These are phyloP conservation scores for Eremothecium coryli DNA, from an alignment of 1,139 yeast species.

Conservation along the genomic window DNA sequence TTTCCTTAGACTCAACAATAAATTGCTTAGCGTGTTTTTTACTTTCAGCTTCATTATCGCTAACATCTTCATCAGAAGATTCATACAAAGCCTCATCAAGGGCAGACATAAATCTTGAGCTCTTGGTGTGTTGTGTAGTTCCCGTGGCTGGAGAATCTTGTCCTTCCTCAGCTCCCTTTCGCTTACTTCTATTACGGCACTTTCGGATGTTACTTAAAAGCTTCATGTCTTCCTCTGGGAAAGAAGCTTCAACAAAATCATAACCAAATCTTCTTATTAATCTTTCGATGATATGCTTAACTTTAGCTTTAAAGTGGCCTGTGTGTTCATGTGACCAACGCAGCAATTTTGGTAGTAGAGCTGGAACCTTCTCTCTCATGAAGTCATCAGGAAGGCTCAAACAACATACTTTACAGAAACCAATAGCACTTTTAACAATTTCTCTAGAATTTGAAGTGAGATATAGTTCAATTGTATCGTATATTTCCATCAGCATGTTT, in stretches of 20 bases:
- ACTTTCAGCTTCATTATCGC: conserved; percentile 26
- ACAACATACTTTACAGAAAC: conserved; percentile 87
- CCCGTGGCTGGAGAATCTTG: conserved; percentile 14
- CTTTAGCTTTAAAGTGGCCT: conserved; percentile 86
- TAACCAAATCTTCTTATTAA: conserved; percentile 82
- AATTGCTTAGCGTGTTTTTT: conserved; percentile 44
- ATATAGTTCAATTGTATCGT: conserved; percentile 83
- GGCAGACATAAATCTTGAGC: conserved; percentile 58
- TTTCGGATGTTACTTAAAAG: conserved; percentile 79
- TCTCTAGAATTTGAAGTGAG: conserved; percentile 86
- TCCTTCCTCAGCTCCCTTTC: conserved; percentile 45
- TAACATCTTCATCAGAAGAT: conserved; percentile 34
- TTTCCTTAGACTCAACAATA: conserved; percentile 70
- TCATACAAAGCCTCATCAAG: conserved; percentile 64
- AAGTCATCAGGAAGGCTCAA: conserved; percentile 75
- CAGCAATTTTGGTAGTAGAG: conserved; percentile 61
- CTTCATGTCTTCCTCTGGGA: conserved; percentile 85
- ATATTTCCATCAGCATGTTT: conserved; percentile 57
- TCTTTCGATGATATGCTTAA: conserved; percentile 87
- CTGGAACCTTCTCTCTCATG: conserved; percentile 57
- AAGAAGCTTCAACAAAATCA: conserved; percentile 64
- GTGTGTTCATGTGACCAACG: conserved; percentile 95
- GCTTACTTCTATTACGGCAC: conserved; percentile 72
- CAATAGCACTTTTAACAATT: conserved; percentile 87
- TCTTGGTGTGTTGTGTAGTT: conserved; percentile 22